A percentile compares a stretch with the other conserved stretches of the same genome.
phyloP scores from a whole-genome alignment of 495 filamentous ascomycete species.

The Talaromyces liani region DNA sequence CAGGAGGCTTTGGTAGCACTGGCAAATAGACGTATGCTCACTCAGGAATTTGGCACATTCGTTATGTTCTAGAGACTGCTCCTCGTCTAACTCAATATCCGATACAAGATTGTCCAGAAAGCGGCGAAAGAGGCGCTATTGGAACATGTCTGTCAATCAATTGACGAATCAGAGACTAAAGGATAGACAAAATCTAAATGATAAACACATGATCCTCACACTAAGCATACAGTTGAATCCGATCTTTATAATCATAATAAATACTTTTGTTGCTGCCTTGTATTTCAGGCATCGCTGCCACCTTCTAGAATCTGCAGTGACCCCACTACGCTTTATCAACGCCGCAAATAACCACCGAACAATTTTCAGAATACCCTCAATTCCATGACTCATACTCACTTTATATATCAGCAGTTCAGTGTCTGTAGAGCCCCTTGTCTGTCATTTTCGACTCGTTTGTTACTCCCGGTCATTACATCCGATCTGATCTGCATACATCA shows the following conservation, averaged over 20 bases:
- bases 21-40: slow-evolving; percentile 31
- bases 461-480: neutral
- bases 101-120: neutral
- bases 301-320: neutral
- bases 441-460: neutral
- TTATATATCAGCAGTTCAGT: neutral
- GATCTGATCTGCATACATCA: neutral
- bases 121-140: neutral
- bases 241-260: neutral
- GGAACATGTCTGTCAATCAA: neutral
- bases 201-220: neutral
- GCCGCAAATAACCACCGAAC: neutral
- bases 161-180: neutral
- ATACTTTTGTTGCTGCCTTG: neutral
- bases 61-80: neutral
- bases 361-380: slow-evolving; percentile 1
- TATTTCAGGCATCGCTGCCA: neutral
- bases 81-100: neutral
- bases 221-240: neutral
- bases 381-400: neutral
- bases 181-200: neutral
- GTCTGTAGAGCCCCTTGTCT: neutral
- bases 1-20: slow-evolving; percentile 91
- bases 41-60: neutral
- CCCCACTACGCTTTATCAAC: neutral